Conservation (phyloP, 2,329 filamentous ascomycete species). For the Cladorrhinum sp. region DNA sequence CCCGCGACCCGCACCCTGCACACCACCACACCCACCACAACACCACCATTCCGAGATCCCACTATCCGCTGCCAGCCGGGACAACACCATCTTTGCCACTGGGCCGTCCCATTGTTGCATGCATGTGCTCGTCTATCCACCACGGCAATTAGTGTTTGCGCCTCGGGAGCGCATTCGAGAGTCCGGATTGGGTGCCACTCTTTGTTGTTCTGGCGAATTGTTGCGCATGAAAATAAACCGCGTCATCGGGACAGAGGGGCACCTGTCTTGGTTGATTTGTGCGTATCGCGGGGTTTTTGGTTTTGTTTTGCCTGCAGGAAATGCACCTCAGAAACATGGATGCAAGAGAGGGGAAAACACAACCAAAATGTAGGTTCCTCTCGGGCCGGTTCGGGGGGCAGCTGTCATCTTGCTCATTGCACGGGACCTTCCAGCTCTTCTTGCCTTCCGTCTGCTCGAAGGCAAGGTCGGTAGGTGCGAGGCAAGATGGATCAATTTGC, state of each 20-base stretch:
- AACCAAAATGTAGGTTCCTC: not conserved
- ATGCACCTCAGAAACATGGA: not conserved
- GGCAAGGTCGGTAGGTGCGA: too few relatives aligned
- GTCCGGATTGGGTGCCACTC: not conserved
- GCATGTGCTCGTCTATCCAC: slow-evolving; percentile 4
- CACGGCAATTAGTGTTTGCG: slow-evolving; percentile 7
- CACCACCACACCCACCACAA: not conserved
- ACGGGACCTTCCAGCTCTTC: not conserved
- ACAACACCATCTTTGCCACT: slow-evolving; percentile 7
- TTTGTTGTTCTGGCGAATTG: not conserved
- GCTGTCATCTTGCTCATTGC: not conserved
- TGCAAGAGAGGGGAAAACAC: not conserved
- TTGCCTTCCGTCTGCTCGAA: too few relatives aligned
- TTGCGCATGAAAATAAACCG: not conserved
- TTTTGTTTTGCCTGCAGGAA: too few relatives aligned
- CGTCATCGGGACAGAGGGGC: not conserved
- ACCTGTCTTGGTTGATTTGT: too few relatives aligned
- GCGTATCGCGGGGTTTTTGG: too few relatives aligned
- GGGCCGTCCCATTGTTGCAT: slow-evolving; percentile 9
- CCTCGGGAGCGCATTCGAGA: not conserved
- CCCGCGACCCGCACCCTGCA: not conserved
- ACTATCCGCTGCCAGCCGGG: slow-evolving; percentile 5
- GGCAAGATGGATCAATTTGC: not conserved
- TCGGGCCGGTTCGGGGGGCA: not conserved
- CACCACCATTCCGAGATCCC: not conserved